Base-by-base conservation (phyloP, 129 eudicot genomes). In the Artemisia argyi region DNA sequence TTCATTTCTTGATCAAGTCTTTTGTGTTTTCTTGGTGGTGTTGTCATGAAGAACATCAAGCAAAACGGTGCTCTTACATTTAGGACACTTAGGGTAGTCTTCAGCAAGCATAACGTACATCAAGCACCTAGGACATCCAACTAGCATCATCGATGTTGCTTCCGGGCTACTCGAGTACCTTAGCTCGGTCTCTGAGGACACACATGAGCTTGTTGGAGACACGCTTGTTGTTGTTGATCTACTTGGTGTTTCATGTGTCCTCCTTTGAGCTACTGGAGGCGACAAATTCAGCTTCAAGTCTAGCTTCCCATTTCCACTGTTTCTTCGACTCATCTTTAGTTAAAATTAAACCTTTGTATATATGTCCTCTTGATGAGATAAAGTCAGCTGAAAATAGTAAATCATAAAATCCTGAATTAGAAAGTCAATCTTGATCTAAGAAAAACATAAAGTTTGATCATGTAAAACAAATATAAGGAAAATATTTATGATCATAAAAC, bases 81-180 rank as follows among this genome's bases (percentile, higher is more conserved):
- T 89, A 28, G 98, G 98, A 76, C 98, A 92, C 70, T 80, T 76
- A 1, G 95, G 96, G 76, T 92, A 89, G 66, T 80, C 86, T 16
- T 87, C 91, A 2, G 90, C 72, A 6, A 92, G 88, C 98, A 92
- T 92, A 57, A 92, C 91, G 73, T 89, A 92, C 96, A 92, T 92
- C 72, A 92, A 82, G 78, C 98, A 92, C 22, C 95, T 68, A 1
- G 96, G 98, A 46, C 98, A 92, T 12, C 98, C 98, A 20, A 87
- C 98, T 56, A 92, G 76, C 79, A 89, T 78, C 98, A 92, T 92
- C n/a, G 89, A 75, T 4, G 89, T 78, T 0, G 92, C 85, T 69
- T 92, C 98, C 17, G 96, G 96, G 85, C 95, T 87, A 39, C 80
- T 80, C 13, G 85, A 59, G 79, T 83, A 85, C 42, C 71, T 77